Evolutionary conservation across 1,139 yeast genomes (phyloP).

Genomic region (Kodamaea suecica): DNA sequence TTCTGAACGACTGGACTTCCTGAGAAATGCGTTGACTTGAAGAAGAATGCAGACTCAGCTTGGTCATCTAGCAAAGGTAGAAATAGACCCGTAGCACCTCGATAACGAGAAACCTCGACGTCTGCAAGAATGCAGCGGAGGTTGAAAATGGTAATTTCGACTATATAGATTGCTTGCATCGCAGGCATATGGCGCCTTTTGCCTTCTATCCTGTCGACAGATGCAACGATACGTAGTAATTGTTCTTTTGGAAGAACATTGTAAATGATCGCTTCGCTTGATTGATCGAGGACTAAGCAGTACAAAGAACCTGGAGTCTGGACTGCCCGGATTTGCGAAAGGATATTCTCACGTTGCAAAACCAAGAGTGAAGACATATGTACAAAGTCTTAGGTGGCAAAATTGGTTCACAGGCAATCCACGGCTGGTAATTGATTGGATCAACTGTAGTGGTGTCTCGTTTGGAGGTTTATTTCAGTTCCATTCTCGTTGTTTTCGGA

Average conservation of each 20-base stretch:
- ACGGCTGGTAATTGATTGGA: too few species aligned
- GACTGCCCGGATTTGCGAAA: conserved; percentile 33
- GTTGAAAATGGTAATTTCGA: conserved; percentile 37
- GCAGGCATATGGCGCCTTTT: conserved; percentile 35
- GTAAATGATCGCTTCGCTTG: conserved; percentile 34
- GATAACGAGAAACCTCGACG: conserved; percentile 36
- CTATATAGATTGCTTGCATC: conserved; percentile 42
- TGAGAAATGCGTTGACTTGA: conserved; percentile 27
- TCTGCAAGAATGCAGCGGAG: conserved; percentile 44
- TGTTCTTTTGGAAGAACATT: conserved; percentile 37
- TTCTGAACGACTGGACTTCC: conserved; percentile 29
- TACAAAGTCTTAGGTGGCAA: neutral
- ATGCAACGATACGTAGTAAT: conserved; percentile 40
- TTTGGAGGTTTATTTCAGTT: too few species aligned
- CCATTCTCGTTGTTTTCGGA: too few species aligned
- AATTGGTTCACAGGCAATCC: too few species aligned
- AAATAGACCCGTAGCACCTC: conserved; percentile 39
- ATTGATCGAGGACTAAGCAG: conserved; percentile 38
- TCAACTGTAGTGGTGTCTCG: too few species aligned
- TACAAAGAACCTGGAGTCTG: conserved; percentile 36
- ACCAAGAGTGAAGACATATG: conserved; percentile 12
- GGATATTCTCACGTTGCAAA: conserved; percentile 36
- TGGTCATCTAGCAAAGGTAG: conserved; percentile 26
- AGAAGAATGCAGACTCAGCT: conserved; percentile 26
- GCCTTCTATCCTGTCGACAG: conserved; percentile 39